A percentile compares a stretch with the other conserved stretches of the same genome.
These are phyloP conservation scores for Salix brachista DNA, from an alignment of 345 rosid genomes.

Conservation along the genomic window DNA sequence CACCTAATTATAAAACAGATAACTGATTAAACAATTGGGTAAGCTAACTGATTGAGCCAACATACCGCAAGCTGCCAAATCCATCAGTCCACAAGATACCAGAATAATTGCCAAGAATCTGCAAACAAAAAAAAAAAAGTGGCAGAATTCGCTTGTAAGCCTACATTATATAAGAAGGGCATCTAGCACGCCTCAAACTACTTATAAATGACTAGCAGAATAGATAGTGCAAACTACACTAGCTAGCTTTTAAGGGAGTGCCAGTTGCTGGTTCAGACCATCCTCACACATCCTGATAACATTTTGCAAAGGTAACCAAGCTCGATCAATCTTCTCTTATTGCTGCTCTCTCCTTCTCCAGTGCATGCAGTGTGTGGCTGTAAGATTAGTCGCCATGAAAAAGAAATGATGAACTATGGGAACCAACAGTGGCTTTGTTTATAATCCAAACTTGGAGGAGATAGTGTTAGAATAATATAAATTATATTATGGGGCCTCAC, in stretches of 20 bases:
- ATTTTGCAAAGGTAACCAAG: background rate
- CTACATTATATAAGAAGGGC: no score
- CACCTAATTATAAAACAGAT: background rate
- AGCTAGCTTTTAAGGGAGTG: background rate
- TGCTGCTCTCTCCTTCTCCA: background rate
- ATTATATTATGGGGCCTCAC: no score
- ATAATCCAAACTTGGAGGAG: no score
- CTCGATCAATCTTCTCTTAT: background rate
- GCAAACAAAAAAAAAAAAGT: no score
- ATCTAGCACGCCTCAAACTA: no score
- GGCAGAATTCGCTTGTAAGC: no score
- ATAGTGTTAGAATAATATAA: no score
- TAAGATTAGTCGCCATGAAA: background rate
- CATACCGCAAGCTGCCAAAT: background rate
- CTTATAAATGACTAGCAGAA: no score
- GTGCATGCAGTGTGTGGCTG: background rate
- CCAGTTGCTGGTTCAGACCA: background rate
- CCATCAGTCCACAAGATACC: no score
- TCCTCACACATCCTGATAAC: background rate
- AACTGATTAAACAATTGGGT: conserved; percentile 4
- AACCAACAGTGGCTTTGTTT: background rate
- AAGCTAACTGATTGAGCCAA: conserved; percentile 6
- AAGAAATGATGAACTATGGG: background rate
- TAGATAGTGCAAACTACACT: no score
- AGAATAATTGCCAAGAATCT: no score